Evolutionary conservation across 371 early-diverging fungal species (phyloP).

Genomic region (Blastocladiella emersonii): DNA sequence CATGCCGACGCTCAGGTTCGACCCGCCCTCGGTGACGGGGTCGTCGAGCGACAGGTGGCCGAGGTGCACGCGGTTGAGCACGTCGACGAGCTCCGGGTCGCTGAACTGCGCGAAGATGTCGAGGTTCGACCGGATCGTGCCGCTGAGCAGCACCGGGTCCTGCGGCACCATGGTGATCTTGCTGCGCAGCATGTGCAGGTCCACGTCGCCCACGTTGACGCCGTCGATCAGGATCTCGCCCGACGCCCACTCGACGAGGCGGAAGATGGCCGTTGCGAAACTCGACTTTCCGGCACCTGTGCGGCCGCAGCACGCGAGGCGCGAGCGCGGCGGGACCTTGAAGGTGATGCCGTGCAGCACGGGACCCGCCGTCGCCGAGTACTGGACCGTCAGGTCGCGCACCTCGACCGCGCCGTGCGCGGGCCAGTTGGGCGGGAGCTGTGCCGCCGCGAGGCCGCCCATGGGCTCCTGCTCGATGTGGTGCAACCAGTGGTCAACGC

Average conservation of each 20-base stretch:
- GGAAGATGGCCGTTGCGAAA: slow-evolving; percentile 49
- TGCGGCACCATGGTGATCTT: slow-evolving; percentile 67
- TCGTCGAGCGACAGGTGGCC: slow-evolving; percentile 9
- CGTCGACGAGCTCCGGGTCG: slow-evolving; percentile 28
- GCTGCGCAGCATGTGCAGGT: slow-evolving; percentile 51
- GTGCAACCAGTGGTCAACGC: slow-evolving; percentile 64
- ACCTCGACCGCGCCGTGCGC: slow-evolving; percentile 47
- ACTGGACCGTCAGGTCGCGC: slow-evolving; percentile 44
- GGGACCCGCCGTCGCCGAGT: slow-evolving; percentile 43
- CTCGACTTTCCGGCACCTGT: slow-evolving; percentile 53
- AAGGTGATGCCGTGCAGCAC: slow-evolving; percentile 56
- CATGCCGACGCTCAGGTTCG: not conserved
- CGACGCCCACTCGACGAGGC: slow-evolving; percentile 46
- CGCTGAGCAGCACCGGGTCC: slow-evolving; percentile 31
- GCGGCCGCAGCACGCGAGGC: slow-evolving; percentile 47
- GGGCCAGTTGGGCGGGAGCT: slow-evolving; percentile 55
- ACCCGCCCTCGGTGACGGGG: not conserved
- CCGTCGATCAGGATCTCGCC: slow-evolving; percentile 55
- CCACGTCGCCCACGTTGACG: slow-evolving; percentile 46
- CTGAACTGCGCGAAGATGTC: slow-evolving; percentile 29
- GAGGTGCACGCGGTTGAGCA: slow-evolving; percentile 19
- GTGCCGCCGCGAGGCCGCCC: slow-evolving; percentile 17
- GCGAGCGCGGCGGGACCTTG: slow-evolving; percentile 33
- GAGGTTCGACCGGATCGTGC: slow-evolving; percentile 32
- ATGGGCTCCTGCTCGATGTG: slow-evolving; percentile 52